Base-by-base conservation (phyloP, 306 rosid species). In the Casuarina glauca region DNA sequence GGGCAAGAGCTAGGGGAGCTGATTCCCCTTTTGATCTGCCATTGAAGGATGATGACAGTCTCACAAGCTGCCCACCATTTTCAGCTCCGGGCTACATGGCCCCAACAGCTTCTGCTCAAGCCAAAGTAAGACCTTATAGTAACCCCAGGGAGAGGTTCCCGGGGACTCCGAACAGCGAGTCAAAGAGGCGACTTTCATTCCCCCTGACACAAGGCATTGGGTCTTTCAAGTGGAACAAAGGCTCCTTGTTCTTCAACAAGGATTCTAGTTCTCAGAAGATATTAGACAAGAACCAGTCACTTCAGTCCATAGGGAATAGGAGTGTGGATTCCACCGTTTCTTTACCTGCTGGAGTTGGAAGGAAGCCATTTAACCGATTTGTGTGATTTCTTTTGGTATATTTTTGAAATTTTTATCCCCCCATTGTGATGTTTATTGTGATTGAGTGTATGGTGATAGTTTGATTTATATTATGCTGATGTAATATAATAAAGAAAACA, bases 341-440 rank as follows among this genome's bases (percentile, higher is more conserved):
- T 32, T 76, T 96, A 90, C 99, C 99, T 1, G 90, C 85, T 5
- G 91, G 90, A 39, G 87, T 90, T 60, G 97, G 93, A 76, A 90
- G 97, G 83, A 93, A 83, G 90, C 99, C 99, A 54, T 96, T 96
- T 91, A 91, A 90, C 84, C 83, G 99, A 96, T 93, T 93, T 87
- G 99, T 90, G 98, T 96, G 99, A 96, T 88, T 85, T 76, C 17
- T 82, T 57, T 74, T 76, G 54, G 69, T 76, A 12, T 83, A 70
- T 79, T 83, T 85, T 79, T 84, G 72, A 85, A 81, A 90, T 44
- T 76, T 83, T 10, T 54, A 16, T 35, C 3, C 51, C 44, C 57
- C 72, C 76, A n/a, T 80, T 84, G 83, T 84, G 86, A 50, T 85
- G 82, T 69, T 77, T 86, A 74, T 79, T 81, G 61, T 81, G 82